Conservation (phyloP, 2,329 filamentous ascomycete species). For the Botrytis pseudocinerea region DNA sequence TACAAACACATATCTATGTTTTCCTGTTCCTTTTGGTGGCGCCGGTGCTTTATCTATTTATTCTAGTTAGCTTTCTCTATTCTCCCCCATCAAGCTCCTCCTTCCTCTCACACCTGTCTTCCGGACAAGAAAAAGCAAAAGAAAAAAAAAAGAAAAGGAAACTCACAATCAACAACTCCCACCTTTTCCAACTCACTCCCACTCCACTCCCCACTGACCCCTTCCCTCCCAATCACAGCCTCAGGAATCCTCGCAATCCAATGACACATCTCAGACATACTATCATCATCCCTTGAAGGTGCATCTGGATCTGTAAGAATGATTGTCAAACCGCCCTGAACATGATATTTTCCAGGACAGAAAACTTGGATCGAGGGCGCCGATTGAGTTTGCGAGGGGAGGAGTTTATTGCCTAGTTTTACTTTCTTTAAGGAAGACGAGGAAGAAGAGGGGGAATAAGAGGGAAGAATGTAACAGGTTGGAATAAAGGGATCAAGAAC, state of each 20-base stretch:
- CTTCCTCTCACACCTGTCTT: no score
- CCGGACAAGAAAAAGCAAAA: no score
- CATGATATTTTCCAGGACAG: conserved; percentile 32
- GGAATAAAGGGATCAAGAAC: conserved; percentile 16
- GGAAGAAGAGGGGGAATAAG: not conserved
- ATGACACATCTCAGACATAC: conserved; percentile 60
- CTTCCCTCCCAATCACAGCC: not conserved
- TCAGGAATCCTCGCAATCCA: conserved; percentile 44
- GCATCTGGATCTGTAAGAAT: conserved; percentile 60
- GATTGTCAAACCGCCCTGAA: conserved; percentile 45
- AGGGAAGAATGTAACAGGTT: conserved; percentile 6
- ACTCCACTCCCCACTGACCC: not conserved
- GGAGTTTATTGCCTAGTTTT: conserved; percentile 38
- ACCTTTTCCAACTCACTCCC: conserved; percentile 8
- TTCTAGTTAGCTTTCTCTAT: not conserved
- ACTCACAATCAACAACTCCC: conserved; percentile 32
- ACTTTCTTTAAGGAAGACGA: conserved; percentile 7
- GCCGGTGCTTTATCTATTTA: conserved; percentile 52
- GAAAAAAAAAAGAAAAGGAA: conserved; percentile 24
- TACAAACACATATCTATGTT: conserved; percentile 59
- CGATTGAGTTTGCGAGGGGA: conserved; percentile 35
- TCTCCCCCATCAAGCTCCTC: not conserved
- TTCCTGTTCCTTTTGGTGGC: conserved; percentile 56
- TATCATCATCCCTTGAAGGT: conserved; percentile 52
- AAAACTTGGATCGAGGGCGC: conserved; percentile 38